These are phyloP conservation scores for Butyriboletus loyo DNA, from an alignment of 768 basidiomycete species.

Conservation along the genomic window DNA sequence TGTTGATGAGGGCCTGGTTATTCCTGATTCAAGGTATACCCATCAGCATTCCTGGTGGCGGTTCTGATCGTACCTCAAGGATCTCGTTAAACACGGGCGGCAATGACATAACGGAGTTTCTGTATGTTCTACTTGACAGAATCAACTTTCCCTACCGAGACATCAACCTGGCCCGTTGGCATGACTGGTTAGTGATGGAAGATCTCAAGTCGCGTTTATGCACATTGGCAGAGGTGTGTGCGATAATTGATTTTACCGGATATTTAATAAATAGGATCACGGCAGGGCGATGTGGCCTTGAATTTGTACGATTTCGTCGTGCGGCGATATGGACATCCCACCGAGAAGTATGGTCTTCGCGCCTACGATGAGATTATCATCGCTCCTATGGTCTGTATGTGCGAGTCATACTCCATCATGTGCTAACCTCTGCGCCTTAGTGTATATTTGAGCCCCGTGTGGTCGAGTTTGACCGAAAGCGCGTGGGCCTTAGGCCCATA, in stretches of 20 bases:
- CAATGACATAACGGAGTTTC: constrained; percentile 91
- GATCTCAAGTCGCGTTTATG: constrained; percentile 84
- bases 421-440: constrained; percentile 38
- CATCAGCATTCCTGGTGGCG: not conserved
- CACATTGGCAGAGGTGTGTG: constrained; percentile 80
- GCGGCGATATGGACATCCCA: constrained; percentile 66
- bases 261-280: constrained; percentile 5
- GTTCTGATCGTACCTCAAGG: constrained; percentile 35
- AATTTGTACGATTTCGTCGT: constrained; percentile 91
- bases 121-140: constrained; percentile 72
- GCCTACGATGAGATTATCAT: constrained; percentile 95
- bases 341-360: constrained; percentile 85
- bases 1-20: constrained; percentile 89
- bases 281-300: constrained; percentile 81
- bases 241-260: constrained; percentile 1
- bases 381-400: constrained; percentile 77
- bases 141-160: constrained; percentile 89
- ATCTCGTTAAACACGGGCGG: constrained; percentile 87
- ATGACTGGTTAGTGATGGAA: constrained; percentile 92
- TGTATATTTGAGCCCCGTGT: constrained; percentile 91
- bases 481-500: constrained; percentile 45
- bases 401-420: not conserved
- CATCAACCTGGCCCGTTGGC: constrained; percentile 67
- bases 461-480: constrained; percentile 84
- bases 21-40: constrained; percentile 79